Conservation (phyloP, 371 early-diverging fungal species). For the Fennellomyces sp. region DNA sequence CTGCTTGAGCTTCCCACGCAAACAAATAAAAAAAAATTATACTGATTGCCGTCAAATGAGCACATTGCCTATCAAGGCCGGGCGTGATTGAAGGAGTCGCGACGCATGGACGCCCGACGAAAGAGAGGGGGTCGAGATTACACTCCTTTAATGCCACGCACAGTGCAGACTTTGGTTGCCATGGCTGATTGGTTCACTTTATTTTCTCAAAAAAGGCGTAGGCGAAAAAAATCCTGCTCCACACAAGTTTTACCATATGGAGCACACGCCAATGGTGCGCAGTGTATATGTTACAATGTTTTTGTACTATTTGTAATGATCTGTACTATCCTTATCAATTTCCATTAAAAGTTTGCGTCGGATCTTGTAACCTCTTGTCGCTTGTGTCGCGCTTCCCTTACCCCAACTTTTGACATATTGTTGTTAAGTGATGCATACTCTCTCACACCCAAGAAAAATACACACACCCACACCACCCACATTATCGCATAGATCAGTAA, state of each 20-base stretch:
- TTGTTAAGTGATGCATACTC: not conserved
- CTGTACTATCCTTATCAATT: not conserved
- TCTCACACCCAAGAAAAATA: not conserved
- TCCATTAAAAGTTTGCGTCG: not conserved
- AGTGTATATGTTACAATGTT: too few species aligned
- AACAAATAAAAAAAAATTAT: too few species aligned
- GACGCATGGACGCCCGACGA: too few species aligned
- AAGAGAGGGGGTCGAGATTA: too few species aligned
- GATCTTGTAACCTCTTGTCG: not conserved
- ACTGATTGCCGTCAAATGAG: too few species aligned
- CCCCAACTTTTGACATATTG: constrained; percentile 2
- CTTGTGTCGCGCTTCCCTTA: too few species aligned
- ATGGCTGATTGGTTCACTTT: constrained; percentile 5
- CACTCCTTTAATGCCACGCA: too few species aligned
- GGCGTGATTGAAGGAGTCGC: too few species aligned
- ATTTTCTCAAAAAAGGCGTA: not conserved
- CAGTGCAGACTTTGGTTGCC: not conserved
- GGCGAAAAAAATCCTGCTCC: constrained; percentile 11
- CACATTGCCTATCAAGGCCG: too few species aligned
- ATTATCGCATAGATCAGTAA: not conserved
- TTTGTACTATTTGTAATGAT: not conserved
- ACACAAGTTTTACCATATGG: constrained; percentile 13
- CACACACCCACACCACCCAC: not conserved
- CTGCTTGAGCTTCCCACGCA: too few species aligned
- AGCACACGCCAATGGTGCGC: too few species aligned